phyloP scores from a whole-genome alignment of 148 eudicot species.

The Vaccinium corymbosum region DNA sequence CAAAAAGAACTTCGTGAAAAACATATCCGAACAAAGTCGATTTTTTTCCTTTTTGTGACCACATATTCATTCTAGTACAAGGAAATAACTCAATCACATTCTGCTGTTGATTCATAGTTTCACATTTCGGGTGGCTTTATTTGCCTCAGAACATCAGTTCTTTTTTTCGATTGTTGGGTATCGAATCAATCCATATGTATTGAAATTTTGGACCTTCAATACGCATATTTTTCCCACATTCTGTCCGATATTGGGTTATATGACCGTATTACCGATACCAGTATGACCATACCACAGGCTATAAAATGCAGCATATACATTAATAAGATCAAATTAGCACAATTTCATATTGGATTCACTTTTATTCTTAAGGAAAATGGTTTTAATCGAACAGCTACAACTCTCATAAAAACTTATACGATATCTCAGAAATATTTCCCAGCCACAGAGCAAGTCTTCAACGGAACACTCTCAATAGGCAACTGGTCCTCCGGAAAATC shows the following conservation, averaged over 20 bases:
- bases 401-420: not conserved
- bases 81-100: not conserved
- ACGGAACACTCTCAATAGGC: slow-evolving; percentile 57
- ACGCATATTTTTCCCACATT: not conserved
- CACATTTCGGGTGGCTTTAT: not conserved
- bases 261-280: not conserved
- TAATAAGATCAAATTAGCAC: not conserved
- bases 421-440: not conserved
- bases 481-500: slow-evolving; percentile 54
- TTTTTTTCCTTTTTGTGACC: not conserved
- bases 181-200: not conserved
- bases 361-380: not conserved
- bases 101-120: not conserved
- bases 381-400: not conserved
- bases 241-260: too few species aligned
- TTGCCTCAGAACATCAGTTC: not conserved
- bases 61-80: too few species aligned
- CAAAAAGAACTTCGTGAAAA: too few species aligned
- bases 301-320: not conserved
- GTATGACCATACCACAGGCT: not conserved
- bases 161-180: not conserved
- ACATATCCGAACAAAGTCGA: not conserved
- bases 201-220: not conserved
- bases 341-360: not conserved
- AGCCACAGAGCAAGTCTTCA: slow-evolving; percentile 47